Conservation (phyloP, 225 moss, liverwort and hornwort genomes). For the Polytrichum formosum region DNA sequence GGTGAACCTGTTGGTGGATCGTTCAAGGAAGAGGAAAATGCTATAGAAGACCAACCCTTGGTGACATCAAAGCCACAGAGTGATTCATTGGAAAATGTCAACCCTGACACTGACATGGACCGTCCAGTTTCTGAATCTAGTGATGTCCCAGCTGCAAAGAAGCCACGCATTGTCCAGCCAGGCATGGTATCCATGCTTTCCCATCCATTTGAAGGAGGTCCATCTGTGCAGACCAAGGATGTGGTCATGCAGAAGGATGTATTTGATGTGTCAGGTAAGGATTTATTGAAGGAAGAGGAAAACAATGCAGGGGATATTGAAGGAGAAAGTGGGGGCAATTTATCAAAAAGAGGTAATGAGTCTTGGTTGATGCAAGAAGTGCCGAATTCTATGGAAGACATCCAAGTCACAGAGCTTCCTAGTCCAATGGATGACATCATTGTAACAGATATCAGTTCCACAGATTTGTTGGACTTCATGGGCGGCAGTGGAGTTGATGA, state of each 20-base stretch:
- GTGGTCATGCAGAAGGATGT: conserved; percentile 10
- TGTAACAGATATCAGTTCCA: conserved; percentile 22
- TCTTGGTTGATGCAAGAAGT: conserved; percentile 15
- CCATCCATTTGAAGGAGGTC: conserved; percentile 26
- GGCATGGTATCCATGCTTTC: conserved; percentile 26
- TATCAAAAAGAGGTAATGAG: conserved; percentile 13
- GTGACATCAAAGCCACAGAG: background rate
- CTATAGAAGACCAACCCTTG: background rate
- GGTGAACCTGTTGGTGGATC: conserved; percentile 18
- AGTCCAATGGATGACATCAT: conserved; percentile 33
- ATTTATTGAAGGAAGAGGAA: conserved; percentile 20
- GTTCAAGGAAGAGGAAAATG: background rate
- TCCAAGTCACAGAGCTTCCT: conserved; percentile 22
- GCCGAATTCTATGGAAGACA: conserved; percentile 20
- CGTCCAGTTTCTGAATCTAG: conserved; percentile 46
- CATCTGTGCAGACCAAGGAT: conserved; percentile 22
- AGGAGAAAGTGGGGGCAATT: conserved; percentile 19
- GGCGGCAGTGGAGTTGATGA: conserved; percentile 41
- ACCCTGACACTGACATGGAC: conserved; percentile 43
- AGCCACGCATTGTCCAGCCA: conserved; percentile 51
- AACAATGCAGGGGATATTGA: conserved; percentile 16
- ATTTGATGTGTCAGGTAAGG: conserved; percentile 20
- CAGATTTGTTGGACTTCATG: conserved; percentile 36
- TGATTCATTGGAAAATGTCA: too few species aligned
- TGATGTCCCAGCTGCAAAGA: conserved; percentile 65